Percentiles rank a stretch among this genome's conserved stretches.
Evolutionary conservation across 2,329 filamentous ascomycete genomes (phyloP).

Genomic region (Fusarium tricinctum): DNA sequence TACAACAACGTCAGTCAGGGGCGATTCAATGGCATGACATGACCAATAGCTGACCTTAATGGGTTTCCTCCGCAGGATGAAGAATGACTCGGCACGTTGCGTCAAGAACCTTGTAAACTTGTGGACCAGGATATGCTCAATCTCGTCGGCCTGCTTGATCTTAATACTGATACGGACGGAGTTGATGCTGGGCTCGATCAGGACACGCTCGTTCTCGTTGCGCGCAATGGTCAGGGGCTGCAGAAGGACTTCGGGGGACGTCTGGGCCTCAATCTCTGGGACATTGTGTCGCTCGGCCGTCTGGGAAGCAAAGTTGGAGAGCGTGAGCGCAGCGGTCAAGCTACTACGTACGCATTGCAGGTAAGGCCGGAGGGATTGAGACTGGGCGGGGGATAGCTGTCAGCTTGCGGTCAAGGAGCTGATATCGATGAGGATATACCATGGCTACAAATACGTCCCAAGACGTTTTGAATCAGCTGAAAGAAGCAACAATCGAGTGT

Average conservation of each 20-base stretch:
- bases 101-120: slow-evolving; percentile 98
- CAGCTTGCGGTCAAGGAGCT: slow-evolving; percentile 28
- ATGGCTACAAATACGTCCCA: slow-evolving; percentile 33
- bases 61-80: slow-evolving; percentile 93
- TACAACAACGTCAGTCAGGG: slow-evolving; percentile 55
- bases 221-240: slow-evolving; percentile 91
- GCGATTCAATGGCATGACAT: slow-evolving; percentile 2
- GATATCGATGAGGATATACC: slow-evolving; percentile 29
- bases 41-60: slow-evolving; percentile 77
- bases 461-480: slow-evolving; percentile 19
- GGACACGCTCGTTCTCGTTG: slow-evolving; percentile 96
- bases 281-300: slow-evolving; percentile 98
- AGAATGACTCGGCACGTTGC: slow-evolving; percentile 86
- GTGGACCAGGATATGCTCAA: slow-evolving; percentile 97
- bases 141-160: slow-evolving; percentile 99
- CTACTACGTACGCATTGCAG: slow-evolving; percentile 96
- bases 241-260: slow-evolving; percentile 92
- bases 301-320: slow-evolving; percentile 96
- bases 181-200: slow-evolving; percentile 97
- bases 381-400: slow-evolving; percentile 64
- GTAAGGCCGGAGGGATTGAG: slow-evolving; percentile 96
- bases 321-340: slow-evolving; percentile 89
- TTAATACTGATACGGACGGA: slow-evolving; percentile 97
- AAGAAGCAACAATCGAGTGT: slow-evolving; percentile 28
- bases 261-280: slow-evolving; percentile 93